These are phyloP conservation scores for Kwoniella sp. DNA, from an alignment of 768 basidiomycete species.

Conservation along the genomic window DNA sequence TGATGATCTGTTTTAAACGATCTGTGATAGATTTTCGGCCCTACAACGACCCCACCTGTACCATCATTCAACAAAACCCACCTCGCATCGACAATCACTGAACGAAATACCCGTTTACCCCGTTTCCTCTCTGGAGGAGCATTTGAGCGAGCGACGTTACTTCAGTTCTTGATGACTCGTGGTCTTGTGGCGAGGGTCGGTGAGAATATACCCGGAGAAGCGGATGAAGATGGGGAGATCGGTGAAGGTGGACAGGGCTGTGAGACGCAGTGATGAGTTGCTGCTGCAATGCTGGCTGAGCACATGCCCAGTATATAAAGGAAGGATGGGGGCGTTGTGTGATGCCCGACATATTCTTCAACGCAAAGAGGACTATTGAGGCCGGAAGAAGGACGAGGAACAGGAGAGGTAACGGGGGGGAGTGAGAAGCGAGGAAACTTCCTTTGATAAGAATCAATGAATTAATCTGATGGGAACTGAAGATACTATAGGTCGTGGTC, in stretches of 20 bases:
- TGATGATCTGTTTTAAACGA: background rate
- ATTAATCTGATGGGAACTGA: too few relatives aligned
- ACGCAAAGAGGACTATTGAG: too few relatives aligned
- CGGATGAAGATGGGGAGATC: conserved; percentile 13
- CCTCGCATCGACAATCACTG: conserved; percentile 28
- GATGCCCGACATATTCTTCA: too few relatives aligned
- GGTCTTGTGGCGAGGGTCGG: conserved; percentile 12
- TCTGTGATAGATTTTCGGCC: conserved; percentile 22
- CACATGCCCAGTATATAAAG: too few relatives aligned
- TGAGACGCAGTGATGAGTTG: conserved; percentile 19
- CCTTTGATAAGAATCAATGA: too few relatives aligned
- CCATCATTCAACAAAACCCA: conserved; percentile 33
- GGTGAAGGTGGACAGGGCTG: conserved; percentile 12
- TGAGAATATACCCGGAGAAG: background rate
- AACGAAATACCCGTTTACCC: conserved; percentile 25
- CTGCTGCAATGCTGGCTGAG: too few relatives aligned
- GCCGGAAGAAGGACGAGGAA: too few relatives aligned
- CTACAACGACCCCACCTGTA: conserved; percentile 8
- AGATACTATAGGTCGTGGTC: too few relatives aligned
- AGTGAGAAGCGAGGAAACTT: too few relatives aligned
- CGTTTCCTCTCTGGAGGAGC: conserved; percentile 23
- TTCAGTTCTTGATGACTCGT: conserved; percentile 30
- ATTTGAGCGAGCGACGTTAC: conserved; percentile 26
- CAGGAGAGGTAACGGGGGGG: too few relatives aligned
- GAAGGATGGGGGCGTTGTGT: too few relatives aligned